phyloP scores from a whole-genome alignment of 1,139 yeast genomes.

The Arxiozyma telluris region DNA sequence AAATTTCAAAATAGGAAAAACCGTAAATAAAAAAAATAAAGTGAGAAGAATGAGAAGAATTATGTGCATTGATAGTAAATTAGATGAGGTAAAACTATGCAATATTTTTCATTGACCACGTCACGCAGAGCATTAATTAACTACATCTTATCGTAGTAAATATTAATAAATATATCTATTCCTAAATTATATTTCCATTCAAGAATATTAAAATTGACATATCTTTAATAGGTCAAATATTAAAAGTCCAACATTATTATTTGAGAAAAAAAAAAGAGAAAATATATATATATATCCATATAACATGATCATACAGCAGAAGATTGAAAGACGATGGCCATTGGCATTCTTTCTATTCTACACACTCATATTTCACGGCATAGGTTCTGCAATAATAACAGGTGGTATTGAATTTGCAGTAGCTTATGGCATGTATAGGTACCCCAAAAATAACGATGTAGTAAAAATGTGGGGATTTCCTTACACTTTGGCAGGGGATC shows the following conservation, averaged over 20 bases:
- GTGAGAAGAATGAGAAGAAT: not conserved
- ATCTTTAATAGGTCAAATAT: not conserved
- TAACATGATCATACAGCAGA: not conserved
- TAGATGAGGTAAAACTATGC: too few relatives aligned
- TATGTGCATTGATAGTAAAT: not conserved
- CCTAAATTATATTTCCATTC: too few relatives aligned
- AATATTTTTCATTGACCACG: too few relatives aligned
- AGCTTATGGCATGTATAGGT: conserved; percentile 23
- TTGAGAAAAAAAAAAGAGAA: too few relatives aligned
- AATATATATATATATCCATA: too few relatives aligned
- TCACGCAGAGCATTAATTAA: too few relatives aligned
- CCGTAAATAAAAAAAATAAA: not conserved
- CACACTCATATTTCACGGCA: conserved; percentile 8
- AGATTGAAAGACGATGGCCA: conserved; percentile 1
- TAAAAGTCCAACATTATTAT: not conserved
- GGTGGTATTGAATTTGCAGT: conserved; percentile 24
- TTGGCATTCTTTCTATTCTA: conserved; percentile 6
- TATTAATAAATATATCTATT: too few relatives aligned
- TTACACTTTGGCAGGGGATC: conserved; percentile 23
- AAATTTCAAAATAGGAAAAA: not conserved
- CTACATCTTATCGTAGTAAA: not conserved
- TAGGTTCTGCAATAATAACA: conserved; percentile 16
- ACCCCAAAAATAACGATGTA: conserved; percentile 4
- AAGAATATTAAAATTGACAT: not conserved
- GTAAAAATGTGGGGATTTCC: conserved; percentile 23